These are phyloP conservation scores for Jaltomata sinuosa DNA, from an alignment of 257 asterid genomes.

Conservation along the genomic window DNA sequence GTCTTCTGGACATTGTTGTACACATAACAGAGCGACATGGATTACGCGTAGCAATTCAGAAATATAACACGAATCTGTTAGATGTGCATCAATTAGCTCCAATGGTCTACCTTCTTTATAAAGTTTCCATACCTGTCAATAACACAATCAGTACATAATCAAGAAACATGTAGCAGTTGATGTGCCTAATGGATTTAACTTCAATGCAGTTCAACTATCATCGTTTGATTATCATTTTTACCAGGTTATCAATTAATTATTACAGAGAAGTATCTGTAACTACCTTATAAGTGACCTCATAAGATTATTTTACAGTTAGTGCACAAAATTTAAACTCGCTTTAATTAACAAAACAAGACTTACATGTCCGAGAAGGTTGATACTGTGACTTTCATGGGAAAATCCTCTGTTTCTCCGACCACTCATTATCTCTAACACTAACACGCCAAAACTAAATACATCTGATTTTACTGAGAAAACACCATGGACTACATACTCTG, in stretches of 20 bases:
- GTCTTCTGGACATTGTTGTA: conserved; percentile 3
- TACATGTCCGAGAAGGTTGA: conserved; percentile 31
- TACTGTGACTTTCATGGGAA: background rate
- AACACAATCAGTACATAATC: background rate
- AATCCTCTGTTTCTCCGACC: conserved; percentile 8
- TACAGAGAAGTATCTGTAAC: background rate
- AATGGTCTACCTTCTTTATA: background rate
- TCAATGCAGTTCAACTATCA: background rate
- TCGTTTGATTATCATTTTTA: background rate
- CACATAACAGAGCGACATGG: background rate
- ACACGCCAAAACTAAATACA: conserved; percentile 24
- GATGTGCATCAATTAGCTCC: background rate
- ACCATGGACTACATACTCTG: conserved; percentile 25
- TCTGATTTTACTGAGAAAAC: conserved; percentile 29
- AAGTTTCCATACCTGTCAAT: conserved; percentile 5
- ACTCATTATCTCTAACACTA: conserved; percentile 19
- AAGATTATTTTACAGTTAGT: background rate
- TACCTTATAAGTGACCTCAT: background rate
- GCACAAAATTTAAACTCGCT: background rate
- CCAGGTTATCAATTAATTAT: background rate
- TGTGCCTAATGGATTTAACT: background rate
- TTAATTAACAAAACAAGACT: background rate
- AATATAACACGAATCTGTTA: background rate
- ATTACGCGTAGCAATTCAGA: background rate
- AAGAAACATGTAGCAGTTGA: background rate